Evolutionary conservation across 1,139 yeast species (phyloP), one percentile per base, ranked within the genome.

Genomic region (Scheffersomyces insectosa): DNA sequence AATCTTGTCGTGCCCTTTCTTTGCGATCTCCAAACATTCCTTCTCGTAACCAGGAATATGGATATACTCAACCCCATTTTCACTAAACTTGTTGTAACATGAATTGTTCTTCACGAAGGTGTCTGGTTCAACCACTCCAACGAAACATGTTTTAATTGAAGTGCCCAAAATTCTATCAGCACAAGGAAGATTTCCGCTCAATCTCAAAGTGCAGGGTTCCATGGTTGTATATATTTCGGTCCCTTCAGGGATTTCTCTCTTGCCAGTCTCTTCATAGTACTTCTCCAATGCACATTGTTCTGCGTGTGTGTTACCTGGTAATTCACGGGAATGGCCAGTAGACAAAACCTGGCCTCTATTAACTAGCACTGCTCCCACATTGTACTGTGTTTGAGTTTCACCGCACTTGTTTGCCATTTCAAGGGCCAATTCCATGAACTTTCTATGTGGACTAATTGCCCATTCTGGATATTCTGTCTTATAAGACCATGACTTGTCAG

Each of bases 281-380:
- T 95, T 95, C 37, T 84, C 87, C 45, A 95, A 63, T 0, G 97
- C 97, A 69, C 95, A 86, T 59, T 95, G 97, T 59, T 95, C 99
- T 2, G 99, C 99, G 63, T 95, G 99, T 0, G 99, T 95, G 60
- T 95, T 95, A 0, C 99, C 99, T 13, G 87, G 88, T 3, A 93
- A 68, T 60, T 95, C 99, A 46, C 99, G 74, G 0, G 98, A 88
- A 57, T 80, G 88, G 0, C 99, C 99, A 0, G 89, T 83, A 8
- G 86, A 75, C 13, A 95, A 60, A 0, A 93, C 70, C 42, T 78
- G 61, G 8, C 86, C 88, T 40, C 82, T 79, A 45, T 78, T 68
- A 0, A 85, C 96, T 11, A 95, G 66, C 0, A 90, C 84, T 1
- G 97, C 96, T 3, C 99, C 99, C 5, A 95, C 99, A 48, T 93